Evolutionary conservation across 225 moss, liverwort and hornwort species (phyloP), one percentile per base, ranked within the genome.

Genomic region (Neckera pumila): DNA sequence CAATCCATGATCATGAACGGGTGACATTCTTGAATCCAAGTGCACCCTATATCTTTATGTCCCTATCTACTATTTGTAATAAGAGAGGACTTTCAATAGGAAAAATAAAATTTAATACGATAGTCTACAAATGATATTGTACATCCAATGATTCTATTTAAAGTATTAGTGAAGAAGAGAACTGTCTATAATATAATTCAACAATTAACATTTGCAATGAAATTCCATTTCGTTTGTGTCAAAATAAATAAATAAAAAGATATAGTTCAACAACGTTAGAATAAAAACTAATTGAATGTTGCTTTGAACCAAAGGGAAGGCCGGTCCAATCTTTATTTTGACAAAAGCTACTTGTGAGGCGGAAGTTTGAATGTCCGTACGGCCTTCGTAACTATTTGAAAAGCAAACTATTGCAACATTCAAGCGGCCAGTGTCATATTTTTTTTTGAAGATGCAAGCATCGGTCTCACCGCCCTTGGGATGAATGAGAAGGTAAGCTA

Each of bases 121-220:
- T 54, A 34, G 9, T 34, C 3, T 53, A 76, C 2, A 76, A 12
- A 26, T 75, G 57, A 78, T 57, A 25, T 0, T 7, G 7, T 2
- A 26, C 3, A 11, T 27, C 11, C 4, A n/a, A 54, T 36, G 77
- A n/a, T 54, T 79, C 16, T 25, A 17, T 57, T 4, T n/a, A 56
- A 4, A 56, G 26, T 17, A 17, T 14, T 2, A n/a, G 0, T n/a
- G 2, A 54, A 14, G 1, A 23, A 54, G 3, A 3, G 14, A 14
- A 54, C 1, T 3, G 5, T 0, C 14, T 54, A 54, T 5, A 16
- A 14, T 54, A 57, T 26, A 17, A 7, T 6, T 79, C 5, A 19
- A 59, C 14, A 59, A 30, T n/a, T n/a, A n/a, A n/a, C n/a, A n/a
- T n/a, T n/a, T n/a, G n/a, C n/a, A n/a, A n/a, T n/a, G n/a, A n/a